Evolutionary conservation across 768 basidiomycete genomes (phyloP).

Genomic region (Boletus rubescentipes): DNA sequence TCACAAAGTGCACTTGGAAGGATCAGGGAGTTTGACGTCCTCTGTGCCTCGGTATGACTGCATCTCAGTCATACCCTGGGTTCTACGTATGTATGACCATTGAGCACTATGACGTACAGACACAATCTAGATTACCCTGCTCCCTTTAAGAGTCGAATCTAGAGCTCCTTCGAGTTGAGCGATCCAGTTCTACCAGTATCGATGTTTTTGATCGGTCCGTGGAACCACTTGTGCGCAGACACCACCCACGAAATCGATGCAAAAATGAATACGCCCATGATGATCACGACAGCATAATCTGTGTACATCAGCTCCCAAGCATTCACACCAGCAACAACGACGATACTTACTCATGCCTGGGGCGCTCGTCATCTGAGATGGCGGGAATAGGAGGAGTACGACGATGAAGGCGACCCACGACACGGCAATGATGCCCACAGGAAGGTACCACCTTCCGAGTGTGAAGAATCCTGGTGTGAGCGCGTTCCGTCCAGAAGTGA

Average conservation of each 20-base stretch:
- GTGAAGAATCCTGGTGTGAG: constrained; percentile 59
- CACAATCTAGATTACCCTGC: not conserved
- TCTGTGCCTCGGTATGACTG: not conserved
- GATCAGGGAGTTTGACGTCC: not conserved
- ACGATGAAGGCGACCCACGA: constrained; percentile 66
- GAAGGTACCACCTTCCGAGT: constrained; percentile 59
- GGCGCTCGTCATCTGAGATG: constrained; percentile 38
- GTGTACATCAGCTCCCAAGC: not conserved
- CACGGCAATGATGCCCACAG: constrained; percentile 59
- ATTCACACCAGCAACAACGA: not conserved
- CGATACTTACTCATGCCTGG: constrained; percentile 55
- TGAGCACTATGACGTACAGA: not conserved
- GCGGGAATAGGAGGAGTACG: constrained; percentile 58
- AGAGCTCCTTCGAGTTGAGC: constrained; percentile 12
- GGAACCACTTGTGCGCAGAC: constrained; percentile 72
- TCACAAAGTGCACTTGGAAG: not conserved
- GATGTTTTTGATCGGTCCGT: constrained; percentile 58
- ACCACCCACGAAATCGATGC: constrained; percentile 62
- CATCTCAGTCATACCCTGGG: not conserved
- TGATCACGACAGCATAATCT: constrained; percentile 72
- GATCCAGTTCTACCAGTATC: constrained; percentile 20
- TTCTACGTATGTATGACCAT: not conserved
- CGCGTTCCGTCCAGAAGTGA: constrained; percentile 63
- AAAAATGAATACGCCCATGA: constrained; percentile 64
- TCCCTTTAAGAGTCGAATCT: not conserved